Evolutionary conservation across 163 green algal species (phyloP), one percentile per base, ranked within the genome.

Genomic region (Trebouxiophyceae sp.): DNA sequence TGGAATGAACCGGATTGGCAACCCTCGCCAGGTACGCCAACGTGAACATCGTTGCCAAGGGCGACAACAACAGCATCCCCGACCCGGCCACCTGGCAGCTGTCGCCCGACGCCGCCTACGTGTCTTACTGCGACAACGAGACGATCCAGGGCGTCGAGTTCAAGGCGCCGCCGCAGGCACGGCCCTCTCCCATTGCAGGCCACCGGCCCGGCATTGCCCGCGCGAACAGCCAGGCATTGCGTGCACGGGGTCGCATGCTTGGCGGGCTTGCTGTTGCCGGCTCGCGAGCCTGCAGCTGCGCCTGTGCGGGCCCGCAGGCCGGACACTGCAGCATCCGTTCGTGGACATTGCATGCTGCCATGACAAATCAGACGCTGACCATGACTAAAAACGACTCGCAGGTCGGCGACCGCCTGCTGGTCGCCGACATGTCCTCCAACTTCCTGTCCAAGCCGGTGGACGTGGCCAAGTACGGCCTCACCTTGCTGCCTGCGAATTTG

Each of bases 111-210:
- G 77, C 84, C n/a, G 88, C 58, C 76, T 87, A 92, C 57, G 75
- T 99, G 65, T 94, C 98, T 84, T 97, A 97, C 77, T 99, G 95
- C 79, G 87, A 96, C 79, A 99, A 99, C 69, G 95, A 99, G 82
- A 99, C 95, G 54, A 98, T 99, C 60, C 82, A 90, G 32, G 83
- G 86, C 31, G 85, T 88, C 31, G 80, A 87, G 66, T 84, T 86
- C 75, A 84, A 84, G 75, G 59, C 54, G 26, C 71, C 72, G 16
- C 81, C 81, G 12, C 77, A 87, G 12, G 75, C 86, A 24, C 12
- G 12, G 39, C 39, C 12, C 39, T 16, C 19, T 16, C 39, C 39
- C 39, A 50, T 50, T 50, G n/a, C n/a, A n/a, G n/a, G n/a, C n/a
- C n/a, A n/a, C n/a, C n/a, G n/a, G n/a, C n/a, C n/a, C n/a, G n/a